Base-by-base conservation (phyloP, 805 yeast genomes). In the Metschnikowia kunwiensis region DNA sequence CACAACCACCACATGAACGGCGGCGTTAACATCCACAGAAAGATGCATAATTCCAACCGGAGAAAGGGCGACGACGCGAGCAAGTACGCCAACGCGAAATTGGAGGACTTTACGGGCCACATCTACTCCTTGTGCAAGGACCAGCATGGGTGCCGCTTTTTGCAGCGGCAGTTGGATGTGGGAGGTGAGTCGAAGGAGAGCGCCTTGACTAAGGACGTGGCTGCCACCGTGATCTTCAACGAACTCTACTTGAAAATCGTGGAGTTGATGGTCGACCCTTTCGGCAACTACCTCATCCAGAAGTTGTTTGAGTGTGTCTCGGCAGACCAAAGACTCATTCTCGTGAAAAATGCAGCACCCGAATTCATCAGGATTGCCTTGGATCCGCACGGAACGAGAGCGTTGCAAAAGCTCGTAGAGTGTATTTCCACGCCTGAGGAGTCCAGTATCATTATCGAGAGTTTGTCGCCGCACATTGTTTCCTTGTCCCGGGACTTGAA, bases 371-470 rank as follows among this genome's bases (percentile, higher is more conserved):
- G 82, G 27, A 83, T 93, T 46, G 95, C 97, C 0, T 68, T 86
- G 42, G 89, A 89, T 53, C 94, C 95, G 21, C 97, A 93, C 59
- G 98, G 98, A 9, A 93, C 97, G 1, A 75, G 98, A 49, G 96
- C 97, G 1, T 67, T 93, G 43, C 98, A 93, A 59, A 89, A 86
- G 58, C 70, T 89, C 46, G 87, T 93, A 34, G 97, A 93, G 56
- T 83, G 87, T 49, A 73, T 87, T 32, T 61, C 74, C 14, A 75
- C 85, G 7, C 77, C 75, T 13, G 81, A 83, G 50, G 97, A 91
- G 61, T 77, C 84, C 18, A 59, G 68, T 23, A 65, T 86, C 36
- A 65, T 86, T 32, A 77, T 81, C 15, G 63, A 68, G 4, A 67
- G 85, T 3, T 69, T 87, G 40, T 62, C 74, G 17, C 75, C 82